A percentile compares a stretch with the other conserved stretches of the same genome.
Evolutionary conservation across 2,329 filamentous ascomycete species (phyloP).

Genomic region (Coniochaeta prunicola): DNA sequence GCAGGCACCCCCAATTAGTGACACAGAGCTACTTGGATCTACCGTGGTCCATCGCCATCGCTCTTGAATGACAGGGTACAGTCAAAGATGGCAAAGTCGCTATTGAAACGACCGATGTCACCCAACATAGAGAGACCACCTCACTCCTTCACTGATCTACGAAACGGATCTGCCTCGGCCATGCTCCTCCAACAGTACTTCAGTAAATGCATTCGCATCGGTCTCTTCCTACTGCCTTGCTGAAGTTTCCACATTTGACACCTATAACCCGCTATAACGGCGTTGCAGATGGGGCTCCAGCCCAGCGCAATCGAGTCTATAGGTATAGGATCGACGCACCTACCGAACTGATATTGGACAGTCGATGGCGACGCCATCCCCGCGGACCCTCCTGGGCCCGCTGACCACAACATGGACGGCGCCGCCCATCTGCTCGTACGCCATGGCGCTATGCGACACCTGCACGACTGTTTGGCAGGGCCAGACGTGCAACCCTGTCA

Average conservation of each 20-base stretch:
- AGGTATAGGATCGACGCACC: neutral
- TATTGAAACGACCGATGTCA: neutral
- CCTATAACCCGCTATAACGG: neutral
- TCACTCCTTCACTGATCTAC: neutral
- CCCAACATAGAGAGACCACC: neutral
- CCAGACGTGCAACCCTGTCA: slow-evolving; percentile 10
- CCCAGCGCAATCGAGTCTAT: neutral
- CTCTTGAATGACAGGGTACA: neutral
- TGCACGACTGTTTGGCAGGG: slow-evolving; percentile 14
- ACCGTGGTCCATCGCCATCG: neutral
- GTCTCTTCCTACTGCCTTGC: neutral
- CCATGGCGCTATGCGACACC: slow-evolving; percentile 9
- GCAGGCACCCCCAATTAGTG: neutral
- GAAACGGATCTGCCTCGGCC: neutral
- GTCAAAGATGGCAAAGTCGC: neutral
- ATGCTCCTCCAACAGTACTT: neutral
- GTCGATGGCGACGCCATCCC: neutral
- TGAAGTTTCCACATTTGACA: neutral
- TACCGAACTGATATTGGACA: neutral
- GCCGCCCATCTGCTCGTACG: slow-evolving; percentile 8
- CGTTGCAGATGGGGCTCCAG: neutral
- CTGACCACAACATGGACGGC: neutral
- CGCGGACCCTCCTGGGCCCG: slow-evolving; percentile 1
- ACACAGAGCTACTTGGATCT: neutral
- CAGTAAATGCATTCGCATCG: neutral